Conservation (phyloP, 257 asterid genomes). For the Parsonsia alboflavescens region DNA sequence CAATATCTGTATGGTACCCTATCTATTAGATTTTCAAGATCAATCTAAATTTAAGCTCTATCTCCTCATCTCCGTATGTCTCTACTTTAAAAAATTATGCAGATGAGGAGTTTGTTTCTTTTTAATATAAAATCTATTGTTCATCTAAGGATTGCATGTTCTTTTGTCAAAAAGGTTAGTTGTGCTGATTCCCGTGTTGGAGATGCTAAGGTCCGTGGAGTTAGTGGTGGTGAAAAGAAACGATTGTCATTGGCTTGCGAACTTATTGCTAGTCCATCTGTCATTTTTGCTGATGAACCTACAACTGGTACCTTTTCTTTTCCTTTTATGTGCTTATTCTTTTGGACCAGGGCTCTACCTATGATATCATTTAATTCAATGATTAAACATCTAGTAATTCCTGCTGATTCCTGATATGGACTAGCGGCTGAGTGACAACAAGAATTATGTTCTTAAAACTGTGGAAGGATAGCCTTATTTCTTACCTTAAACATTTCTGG, state of each 20-base stretch:
- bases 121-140: background rate
- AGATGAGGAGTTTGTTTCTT: background rate
- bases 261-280: constrained; percentile 98
- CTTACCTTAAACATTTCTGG: background rate
- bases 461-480: background rate
- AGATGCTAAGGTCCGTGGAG: constrained; percentile 94
- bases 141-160: constrained; percentile 18
- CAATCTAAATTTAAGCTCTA: background rate
- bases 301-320: constrained; percentile 57
- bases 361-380: constrained; percentile 2
- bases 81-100: background rate
- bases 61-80: background rate
- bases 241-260: constrained; percentile 91
- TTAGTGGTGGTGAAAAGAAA: constrained; percentile 98
- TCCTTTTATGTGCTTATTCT: constrained; percentile 18
- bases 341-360: background rate
- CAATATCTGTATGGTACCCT: background rate
- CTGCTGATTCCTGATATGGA: background rate
- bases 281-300: constrained; percentile 96
- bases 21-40: background rate
- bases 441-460: background rate
- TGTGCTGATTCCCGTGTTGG: constrained; percentile 97
- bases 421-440: background rate
- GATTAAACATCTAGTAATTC: background rate
- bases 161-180: constrained; percentile 49